Conservation (phyloP, 352 stramenopile species). For the Pythium phragmiticola region DNA sequence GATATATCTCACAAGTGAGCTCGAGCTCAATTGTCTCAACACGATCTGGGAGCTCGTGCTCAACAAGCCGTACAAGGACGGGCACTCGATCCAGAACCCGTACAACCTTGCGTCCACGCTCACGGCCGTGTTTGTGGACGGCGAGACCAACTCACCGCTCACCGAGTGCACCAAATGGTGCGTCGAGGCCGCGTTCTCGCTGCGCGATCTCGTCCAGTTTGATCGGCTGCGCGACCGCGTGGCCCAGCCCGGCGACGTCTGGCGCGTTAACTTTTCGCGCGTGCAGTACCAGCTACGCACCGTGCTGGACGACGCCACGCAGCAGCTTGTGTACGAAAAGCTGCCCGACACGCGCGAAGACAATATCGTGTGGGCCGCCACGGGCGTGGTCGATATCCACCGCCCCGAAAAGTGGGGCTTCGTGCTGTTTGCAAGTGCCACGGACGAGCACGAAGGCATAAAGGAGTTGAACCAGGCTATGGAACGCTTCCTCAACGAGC, state of each 20-base stretch:
- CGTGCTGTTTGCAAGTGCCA: conserved; percentile 55
- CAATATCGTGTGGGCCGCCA: conserved; percentile 78
- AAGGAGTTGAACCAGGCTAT: conserved; percentile 37
- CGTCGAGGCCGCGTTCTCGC: conserved; percentile 77
- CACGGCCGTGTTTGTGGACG: conserved; percentile 63
- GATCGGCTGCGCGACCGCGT: conserved; percentile 38
- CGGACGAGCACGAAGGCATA: conserved; percentile 40
- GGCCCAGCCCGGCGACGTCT: conserved; percentile 48
- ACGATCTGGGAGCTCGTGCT: conserved; percentile 91
- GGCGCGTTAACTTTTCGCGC: conserved; percentile 90
- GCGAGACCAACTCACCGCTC: conserved; percentile 67
- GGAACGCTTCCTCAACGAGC: conserved; percentile 42
- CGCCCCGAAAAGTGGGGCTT: conserved; percentile 70
- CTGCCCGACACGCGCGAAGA: conserved; percentile 47
- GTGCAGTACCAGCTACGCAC: conserved; percentile 75
- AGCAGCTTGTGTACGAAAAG: conserved; percentile 52
- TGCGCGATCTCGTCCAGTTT: conserved; percentile 68
- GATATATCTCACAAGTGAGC: conserved; percentile 51
- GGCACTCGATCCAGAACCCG: conserved; percentile 74
- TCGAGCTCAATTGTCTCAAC: conserved; percentile 91
- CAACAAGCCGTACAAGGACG: conserved; percentile 87
- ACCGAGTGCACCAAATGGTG: conserved; percentile 71
- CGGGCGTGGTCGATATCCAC: conserved; percentile 75
- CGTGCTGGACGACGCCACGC: conserved; percentile 44
- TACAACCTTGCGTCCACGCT: conserved; percentile 53